Evolutionary conservation across 495 filamentous ascomycete species (phyloP).

Genomic region (Podospora appendiculata): DNA sequence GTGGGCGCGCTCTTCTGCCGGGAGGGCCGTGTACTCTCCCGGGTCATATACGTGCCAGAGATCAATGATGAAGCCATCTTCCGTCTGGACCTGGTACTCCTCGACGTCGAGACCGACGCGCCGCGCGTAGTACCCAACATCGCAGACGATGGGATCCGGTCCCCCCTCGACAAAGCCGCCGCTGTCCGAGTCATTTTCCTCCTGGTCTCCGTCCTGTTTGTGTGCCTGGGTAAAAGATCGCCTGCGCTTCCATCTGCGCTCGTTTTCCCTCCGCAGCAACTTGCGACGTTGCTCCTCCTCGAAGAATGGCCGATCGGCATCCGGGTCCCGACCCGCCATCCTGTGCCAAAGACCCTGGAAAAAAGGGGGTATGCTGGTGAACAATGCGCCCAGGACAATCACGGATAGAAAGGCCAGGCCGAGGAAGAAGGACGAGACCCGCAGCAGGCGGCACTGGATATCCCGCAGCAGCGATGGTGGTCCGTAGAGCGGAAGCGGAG

Average conservation of each 20-base stretch:
- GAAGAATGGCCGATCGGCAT: conserved; percentile 56
- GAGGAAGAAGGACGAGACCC: conserved; percentile 59
- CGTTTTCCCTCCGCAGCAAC: conserved; percentile 45
- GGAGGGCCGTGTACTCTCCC: conserved; percentile 49
- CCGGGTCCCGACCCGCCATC: conserved; percentile 48
- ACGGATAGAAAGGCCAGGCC: conserved; percentile 68
- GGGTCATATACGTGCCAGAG: conserved; percentile 91
- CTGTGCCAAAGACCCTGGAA: conserved; percentile 39
- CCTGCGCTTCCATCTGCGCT: conserved; percentile 52
- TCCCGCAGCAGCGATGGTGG: conserved; percentile 57
- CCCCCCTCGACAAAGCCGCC: conserved; percentile 70
- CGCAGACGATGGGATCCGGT: conserved; percentile 65
- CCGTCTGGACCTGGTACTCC: conserved; percentile 77
- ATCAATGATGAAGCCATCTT: conserved; percentile 87
- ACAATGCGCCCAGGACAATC: conserved; percentile 65
- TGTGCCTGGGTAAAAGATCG: neutral
- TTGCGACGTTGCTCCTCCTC: conserved; percentile 53
- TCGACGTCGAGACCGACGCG: conserved; percentile 85
- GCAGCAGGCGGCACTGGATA: conserved; percentile 56
- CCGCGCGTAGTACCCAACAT: conserved; percentile 81
- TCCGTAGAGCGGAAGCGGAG: conserved; percentile 76
- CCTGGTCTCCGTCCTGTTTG: conserved; percentile 20
- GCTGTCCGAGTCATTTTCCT: conserved; percentile 27
- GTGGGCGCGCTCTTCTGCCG: conserved; percentile 29
- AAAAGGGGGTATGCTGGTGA: conserved; percentile 49